Conservation (phyloP, 73 alveolate species). For the Paramecium bursaria region DNA sequence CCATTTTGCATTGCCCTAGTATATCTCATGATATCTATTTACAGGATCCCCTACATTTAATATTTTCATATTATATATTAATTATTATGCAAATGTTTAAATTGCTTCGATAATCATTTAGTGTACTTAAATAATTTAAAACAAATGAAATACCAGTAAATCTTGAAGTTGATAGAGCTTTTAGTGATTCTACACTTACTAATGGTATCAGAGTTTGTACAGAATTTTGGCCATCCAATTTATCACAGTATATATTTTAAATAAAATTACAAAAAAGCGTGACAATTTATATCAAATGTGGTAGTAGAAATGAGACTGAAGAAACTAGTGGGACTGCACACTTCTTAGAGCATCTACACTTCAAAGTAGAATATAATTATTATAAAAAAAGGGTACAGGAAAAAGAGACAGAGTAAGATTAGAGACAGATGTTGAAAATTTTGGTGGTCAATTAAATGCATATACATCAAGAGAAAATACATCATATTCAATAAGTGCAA, state of each 20-base stretch:
- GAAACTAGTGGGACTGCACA: slow-evolving; percentile 91
- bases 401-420: slow-evolving; percentile 79
- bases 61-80: too few relatives aligned
- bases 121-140: slow-evolving; percentile 60
- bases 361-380: slow-evolving; percentile 83
- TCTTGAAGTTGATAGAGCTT: slow-evolving; percentile 79
- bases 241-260: slow-evolving; percentile 62
- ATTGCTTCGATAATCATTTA: too few relatives aligned
- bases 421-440: slow-evolving; percentile 88
- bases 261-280: slow-evolving; percentile 63
- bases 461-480: slow-evolving; percentile 96
- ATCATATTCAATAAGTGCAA: slow-evolving; percentile 80
- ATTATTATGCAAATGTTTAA: too few relatives aligned
- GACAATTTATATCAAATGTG: slow-evolving; percentile 89
- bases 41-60: too few relatives aligned
- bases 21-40: too few relatives aligned
- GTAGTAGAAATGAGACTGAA: slow-evolving; percentile 88
- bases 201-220: slow-evolving; percentile 89
- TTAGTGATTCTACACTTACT: slow-evolving; percentile 73
- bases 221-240: slow-evolving; percentile 81
- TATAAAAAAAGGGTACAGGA: slow-evolving; percentile 86
- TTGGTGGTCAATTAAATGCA: slow-evolving; percentile 92
- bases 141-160: slow-evolving; percentile 84
- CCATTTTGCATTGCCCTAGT: too few relatives aligned
- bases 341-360: slow-evolving; percentile 92